phyloP scores from a whole-genome alignment of 345 rosid species.

The Eucalyptus lansdowneana region DNA sequence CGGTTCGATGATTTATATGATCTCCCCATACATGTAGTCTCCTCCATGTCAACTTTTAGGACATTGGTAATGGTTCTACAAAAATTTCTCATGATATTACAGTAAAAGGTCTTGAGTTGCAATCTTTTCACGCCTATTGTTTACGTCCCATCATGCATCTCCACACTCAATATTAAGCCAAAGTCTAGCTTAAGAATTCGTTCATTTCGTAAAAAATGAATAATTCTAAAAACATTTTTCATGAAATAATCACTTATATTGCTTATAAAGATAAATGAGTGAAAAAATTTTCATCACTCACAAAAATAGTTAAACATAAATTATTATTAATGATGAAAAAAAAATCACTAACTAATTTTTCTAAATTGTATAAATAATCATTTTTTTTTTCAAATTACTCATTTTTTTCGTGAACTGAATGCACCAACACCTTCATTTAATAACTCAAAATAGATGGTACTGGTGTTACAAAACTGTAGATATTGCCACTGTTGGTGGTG shows the following conservation, averaged over 20 bases:
- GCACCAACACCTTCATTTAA: neutral
- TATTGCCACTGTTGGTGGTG: rapidly evolving
- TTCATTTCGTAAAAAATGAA: no score
- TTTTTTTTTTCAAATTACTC: no score
- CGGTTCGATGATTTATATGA: rapidly evolving
- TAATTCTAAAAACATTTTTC: no score
- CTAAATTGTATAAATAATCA: no score
- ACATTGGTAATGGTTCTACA: rapidly evolving
- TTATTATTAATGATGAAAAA: no score
- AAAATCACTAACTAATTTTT: no score
- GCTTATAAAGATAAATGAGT: no score
- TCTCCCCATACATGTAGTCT: rapidly evolving
- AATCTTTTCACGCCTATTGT: rapidly evolving
- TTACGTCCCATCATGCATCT: neutral
- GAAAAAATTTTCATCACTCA: no score
- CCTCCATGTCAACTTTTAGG: neutral
- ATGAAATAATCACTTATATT: no score
- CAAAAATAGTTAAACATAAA: no score
- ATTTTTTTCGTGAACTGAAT: no score
- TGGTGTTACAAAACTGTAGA: rapidly evolving
- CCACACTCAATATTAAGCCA: rapidly evolving
- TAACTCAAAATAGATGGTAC: rapidly evolving
- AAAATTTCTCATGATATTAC: neutral
- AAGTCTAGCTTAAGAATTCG: rapidly evolving
- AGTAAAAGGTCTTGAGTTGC: rapidly evolving